Percentiles rank a stretch among this genome's conserved stretches.
Conservation (phyloP, 2,329 filamentous ascomycete species). For the Phyllosticta ampelicida region DNA sequence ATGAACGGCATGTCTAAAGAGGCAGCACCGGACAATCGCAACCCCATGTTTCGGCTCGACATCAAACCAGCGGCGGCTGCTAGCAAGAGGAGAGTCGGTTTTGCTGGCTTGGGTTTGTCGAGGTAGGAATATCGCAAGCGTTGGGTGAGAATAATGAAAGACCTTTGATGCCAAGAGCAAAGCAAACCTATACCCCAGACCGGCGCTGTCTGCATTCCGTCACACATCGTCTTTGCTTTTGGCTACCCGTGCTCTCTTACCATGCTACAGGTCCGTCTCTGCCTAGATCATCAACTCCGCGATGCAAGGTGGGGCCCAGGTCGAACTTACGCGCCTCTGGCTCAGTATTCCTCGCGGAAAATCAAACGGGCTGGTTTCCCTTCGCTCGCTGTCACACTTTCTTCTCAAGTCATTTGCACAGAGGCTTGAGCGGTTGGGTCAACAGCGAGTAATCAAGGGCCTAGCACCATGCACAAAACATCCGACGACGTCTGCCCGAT, state of each 20-base stretch:
- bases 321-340: slow-evolving; percentile 41
- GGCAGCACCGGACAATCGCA: background rate
- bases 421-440: background rate
- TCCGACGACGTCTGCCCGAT: background rate
- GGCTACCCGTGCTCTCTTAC: background rate
- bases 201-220: background rate
- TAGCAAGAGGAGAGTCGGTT: slow-evolving; percentile 8
- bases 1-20: slow-evolving; percentile 25
- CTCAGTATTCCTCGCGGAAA: slow-evolving; percentile 45
- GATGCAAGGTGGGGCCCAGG: slow-evolving; percentile 42
- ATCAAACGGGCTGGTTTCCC: slow-evolving; percentile 22
- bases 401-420: background rate
- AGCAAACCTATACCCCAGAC: slow-evolving; percentile 6
- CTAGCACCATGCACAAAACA: background rate
- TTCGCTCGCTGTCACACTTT: background rate
- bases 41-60: background rate
- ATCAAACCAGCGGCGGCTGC: background rate
- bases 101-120: slow-evolving; percentile 7
- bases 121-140: background rate
- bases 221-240: background rate
- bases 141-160: background rate
- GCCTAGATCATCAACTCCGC: slow-evolving; percentile 24
- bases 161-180: background rate
- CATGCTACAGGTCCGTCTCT: background rate
- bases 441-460: background rate